Conservation (phyloP, 306 rosid genomes). For the Castanea sativa region DNA sequence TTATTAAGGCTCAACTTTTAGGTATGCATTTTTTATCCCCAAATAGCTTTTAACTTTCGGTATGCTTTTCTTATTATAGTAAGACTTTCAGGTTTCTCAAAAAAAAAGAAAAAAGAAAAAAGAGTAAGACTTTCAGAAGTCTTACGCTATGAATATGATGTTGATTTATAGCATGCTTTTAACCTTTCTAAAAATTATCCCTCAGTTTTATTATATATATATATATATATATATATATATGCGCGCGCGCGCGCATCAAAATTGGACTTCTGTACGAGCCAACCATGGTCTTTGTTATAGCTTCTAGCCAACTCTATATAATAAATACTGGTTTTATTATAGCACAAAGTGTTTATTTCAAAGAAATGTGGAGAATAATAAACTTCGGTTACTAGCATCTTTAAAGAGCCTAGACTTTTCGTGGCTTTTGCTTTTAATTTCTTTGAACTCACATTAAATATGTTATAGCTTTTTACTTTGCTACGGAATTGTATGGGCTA, state of each 20-base stretch:
- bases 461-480: too few species aligned
- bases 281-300: not conserved
- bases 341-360: too few species aligned
- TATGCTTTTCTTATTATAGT: not conserved
- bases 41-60: too few species aligned
- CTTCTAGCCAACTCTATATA: not conserved
- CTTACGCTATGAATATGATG: not conserved
- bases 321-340: not conserved
- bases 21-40: too few species aligned
- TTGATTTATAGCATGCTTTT: not conserved
- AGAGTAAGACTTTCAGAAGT: not conserved
- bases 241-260: not conserved
- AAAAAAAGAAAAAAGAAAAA: too few species aligned
- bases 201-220: not conserved
- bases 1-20: too few species aligned
- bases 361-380: too few species aligned
- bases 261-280: not conserved
- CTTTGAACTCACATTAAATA: too few species aligned
- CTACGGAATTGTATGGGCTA: too few species aligned
- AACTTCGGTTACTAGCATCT: too few species aligned
- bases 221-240: not conserved
- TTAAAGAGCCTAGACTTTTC: too few species aligned
- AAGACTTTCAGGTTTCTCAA: not conserved
- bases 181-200: not conserved
- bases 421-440: too few species aligned